Conservation (phyloP, 495 filamentous ascomycete species). For the Lepidopterella palustris region DNA sequence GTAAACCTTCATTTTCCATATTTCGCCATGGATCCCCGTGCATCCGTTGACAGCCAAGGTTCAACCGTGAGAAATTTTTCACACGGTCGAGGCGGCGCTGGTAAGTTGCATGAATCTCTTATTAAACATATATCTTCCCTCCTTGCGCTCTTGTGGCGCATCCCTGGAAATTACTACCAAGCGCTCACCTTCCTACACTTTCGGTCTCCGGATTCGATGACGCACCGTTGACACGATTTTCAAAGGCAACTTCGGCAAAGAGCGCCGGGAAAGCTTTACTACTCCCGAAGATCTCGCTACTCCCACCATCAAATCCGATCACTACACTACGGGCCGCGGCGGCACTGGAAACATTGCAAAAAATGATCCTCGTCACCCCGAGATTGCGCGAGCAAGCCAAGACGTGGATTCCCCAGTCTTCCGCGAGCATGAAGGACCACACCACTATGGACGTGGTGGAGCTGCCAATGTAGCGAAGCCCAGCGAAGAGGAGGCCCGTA, state of each 20-base stretch:
- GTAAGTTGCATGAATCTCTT: too few species aligned
- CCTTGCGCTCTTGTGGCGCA: not conserved
- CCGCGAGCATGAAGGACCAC: slow-evolving; percentile 32
- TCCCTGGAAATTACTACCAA: not conserved
- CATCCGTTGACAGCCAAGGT: slow-evolving; percentile 4
- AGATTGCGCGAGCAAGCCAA: slow-evolving; percentile 69
- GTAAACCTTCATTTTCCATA: not conserved
- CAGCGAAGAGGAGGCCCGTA: slow-evolving; percentile 16
- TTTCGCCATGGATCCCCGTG: not conserved
- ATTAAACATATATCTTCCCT: too few species aligned
- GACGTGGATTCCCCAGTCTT: slow-evolving; percentile 61
- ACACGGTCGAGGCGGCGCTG: slow-evolving; percentile 52
- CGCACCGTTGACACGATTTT: not conserved
- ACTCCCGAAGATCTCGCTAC: slow-evolving; percentile 62
- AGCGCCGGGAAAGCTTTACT: slow-evolving; percentile 41
- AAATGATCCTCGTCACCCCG: slow-evolving; percentile 38
- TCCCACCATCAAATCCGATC: slow-evolving; percentile 70
- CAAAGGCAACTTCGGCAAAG: slow-evolving; percentile 67
- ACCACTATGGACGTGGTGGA: slow-evolving; percentile 42
- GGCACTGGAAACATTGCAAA: slow-evolving; percentile 43
- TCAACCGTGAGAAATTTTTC: slow-evolving; percentile 34
- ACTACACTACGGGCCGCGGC: slow-evolving; percentile 77
- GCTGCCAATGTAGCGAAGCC: slow-evolving; percentile 27
- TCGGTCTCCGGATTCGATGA: not conserved
- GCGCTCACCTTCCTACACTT: not conserved